Evolutionary conservation across 2,329 filamentous ascomycete species (phyloP).

Genomic region (Penicillium sp.): DNA sequence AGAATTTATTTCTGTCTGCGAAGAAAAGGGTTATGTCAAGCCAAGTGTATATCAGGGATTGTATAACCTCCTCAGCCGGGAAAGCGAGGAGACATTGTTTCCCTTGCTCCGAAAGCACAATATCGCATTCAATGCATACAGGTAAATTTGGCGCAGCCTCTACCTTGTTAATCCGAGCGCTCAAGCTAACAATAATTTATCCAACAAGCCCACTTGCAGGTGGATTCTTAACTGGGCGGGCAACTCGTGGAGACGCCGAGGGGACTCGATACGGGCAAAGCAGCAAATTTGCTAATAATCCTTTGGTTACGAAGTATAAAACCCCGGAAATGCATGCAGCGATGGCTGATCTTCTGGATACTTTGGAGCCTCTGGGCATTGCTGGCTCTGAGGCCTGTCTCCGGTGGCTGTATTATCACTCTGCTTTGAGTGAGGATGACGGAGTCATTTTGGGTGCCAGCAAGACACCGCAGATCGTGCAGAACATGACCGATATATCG

Average conservation of each 20-base stretch:
- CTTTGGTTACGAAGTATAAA: conserved; percentile 38
- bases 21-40: not conserved
- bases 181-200: not conserved
- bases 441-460: conserved; percentile 47
- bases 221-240: not conserved
- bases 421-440: conserved; percentile 34
- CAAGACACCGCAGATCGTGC: conserved; percentile 38
- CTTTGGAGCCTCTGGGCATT: conserved; percentile 32
- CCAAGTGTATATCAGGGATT: not conserved
- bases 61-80: not conserved
- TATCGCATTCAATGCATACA: conserved; percentile 2
- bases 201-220: conserved; percentile 2
- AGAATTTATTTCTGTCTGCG: not conserved
- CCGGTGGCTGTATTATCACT: conserved; percentile 46
- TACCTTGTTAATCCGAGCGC: not conserved
- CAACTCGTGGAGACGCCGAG: not conserved
- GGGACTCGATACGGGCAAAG: conserved; percentile 37
- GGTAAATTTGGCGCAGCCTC: not conserved
- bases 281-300: conserved; percentile 34
- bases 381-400: conserved; percentile 43
- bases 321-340: conserved; percentile 36
- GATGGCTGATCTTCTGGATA: conserved; percentile 40
- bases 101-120: conserved; percentile 3
- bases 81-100: not conserved
- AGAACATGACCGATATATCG: conserved; percentile 36